phyloP scores from a whole-genome alignment of 192 early-diverging fungal genomes.

The Podila epigama region DNA sequence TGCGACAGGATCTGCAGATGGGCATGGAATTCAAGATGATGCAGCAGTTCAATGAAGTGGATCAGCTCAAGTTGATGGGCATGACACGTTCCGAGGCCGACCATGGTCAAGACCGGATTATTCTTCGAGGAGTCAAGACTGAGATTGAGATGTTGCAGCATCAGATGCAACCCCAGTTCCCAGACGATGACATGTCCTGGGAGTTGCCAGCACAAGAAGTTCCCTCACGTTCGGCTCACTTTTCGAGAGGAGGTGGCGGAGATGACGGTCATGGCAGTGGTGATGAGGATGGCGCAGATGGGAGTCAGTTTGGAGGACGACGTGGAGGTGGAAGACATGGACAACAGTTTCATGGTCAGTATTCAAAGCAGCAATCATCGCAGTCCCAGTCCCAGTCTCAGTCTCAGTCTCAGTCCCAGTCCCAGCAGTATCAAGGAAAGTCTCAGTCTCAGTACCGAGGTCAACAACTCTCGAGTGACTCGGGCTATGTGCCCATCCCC shows the following conservation, averaged over 20 bases:
- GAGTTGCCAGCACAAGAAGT: constrained; percentile 24
- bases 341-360: background rate
- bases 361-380: no score
- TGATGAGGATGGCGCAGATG: background rate
- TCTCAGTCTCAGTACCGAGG: background rate
- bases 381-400: background rate
- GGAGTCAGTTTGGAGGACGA: background rate
- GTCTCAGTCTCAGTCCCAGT: background rate
- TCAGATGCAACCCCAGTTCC: constrained; percentile 40
- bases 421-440: background rate
- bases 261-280: background rate
- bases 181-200: constrained; percentile 46
- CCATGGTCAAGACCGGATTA: constrained; percentile 45
- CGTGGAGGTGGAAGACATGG: background rate
- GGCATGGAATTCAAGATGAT: constrained; percentile 53
- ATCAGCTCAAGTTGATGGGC: constrained; percentile 45
- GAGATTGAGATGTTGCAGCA: constrained; percentile 46
- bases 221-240: background rate
- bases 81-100: constrained; percentile 43
- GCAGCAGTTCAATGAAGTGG: constrained; percentile 48
- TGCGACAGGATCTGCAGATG: constrained; percentile 48
- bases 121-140: constrained; percentile 36
- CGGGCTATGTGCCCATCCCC: background rate
- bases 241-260: no score
- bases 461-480: background rate